Evolutionary conservation across 2,329 filamentous ascomycete genomes (phyloP), one percentile per base, ranked within the genome.

Genomic region (Aspergillus hiratsukae): DNA sequence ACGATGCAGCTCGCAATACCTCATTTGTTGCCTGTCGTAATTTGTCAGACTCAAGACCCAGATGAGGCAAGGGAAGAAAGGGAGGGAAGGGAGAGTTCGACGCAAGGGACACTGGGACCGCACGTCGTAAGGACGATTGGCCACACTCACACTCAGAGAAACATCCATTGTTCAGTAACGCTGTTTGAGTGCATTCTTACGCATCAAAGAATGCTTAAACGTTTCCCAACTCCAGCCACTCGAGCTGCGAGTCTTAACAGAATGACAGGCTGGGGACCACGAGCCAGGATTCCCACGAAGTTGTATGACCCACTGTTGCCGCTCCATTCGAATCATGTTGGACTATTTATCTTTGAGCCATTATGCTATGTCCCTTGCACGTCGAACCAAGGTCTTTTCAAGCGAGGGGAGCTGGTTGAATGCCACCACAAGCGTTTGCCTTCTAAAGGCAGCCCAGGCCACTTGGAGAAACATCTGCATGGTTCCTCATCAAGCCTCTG

Each of bases 11-110:
- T 7, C 14, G 31, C 21, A 45, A 21, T 14, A 8, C 41, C 19
- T 45, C n/a, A 10, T 45, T 45, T 23, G n/a, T 10, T 23, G 31
- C 14, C 7, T 45, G 41, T 8, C 10, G 19, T 10, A 21, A 45
- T 45, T 45, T 45, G 41, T 45, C 41, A 45, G 28, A 50, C 28
- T 46, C 31, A 37, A 35, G 31, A 17, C 11, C 11, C 4, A 49
- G 37, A n/a, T 31, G 37, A 55, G 41, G 56, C 50, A 55, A 55
- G 56, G 53, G 51, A 48, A 43, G 28, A 23, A 28, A 45, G n/a
- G 14, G 37, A 45, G 41, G 41, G n/a, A 45, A 11, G 28, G 41
- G 41, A 46, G 50, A 56, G 50, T 45, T n/a, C 14, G 37, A 21
- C n/a, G 53, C 56, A 58, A 56, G 56, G 56, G 56, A 53, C 28